phyloP scores from a whole-genome alignment of 805 yeast genomes.

The Torulaspora microellipsoides region DNA sequence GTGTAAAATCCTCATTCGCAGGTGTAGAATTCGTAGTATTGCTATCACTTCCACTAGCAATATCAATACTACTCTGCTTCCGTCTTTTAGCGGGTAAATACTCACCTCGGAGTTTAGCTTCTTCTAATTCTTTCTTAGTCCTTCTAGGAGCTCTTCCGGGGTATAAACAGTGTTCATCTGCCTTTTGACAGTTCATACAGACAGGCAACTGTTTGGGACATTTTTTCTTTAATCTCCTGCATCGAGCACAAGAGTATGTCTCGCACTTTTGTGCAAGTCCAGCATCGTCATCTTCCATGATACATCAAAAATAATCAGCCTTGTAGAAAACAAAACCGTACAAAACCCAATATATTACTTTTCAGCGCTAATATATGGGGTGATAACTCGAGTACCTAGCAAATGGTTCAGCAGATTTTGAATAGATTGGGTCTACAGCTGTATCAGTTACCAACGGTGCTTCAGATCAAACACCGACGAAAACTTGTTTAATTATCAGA shows the following conservation, averaged over 20 bases:
- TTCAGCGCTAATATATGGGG: too few relatives aligned
- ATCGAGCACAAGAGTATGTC: slow-evolving; percentile 42
- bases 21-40: background rate
- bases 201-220: slow-evolving; percentile 43
- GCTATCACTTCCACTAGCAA: slow-evolving; percentile 4
- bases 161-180: slow-evolving; percentile 40
- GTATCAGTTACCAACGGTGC: too few relatives aligned
- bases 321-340: too few relatives aligned
- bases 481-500: too few relatives aligned
- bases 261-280: slow-evolving; percentile 9
- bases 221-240: slow-evolving; percentile 46
- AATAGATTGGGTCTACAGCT: too few relatives aligned
- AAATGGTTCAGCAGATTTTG: too few relatives aligned
- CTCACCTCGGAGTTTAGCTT: slow-evolving; percentile 26
- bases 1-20: background rate
- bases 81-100: slow-evolving; percentile 13
- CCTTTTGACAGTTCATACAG: slow-evolving; percentile 42
- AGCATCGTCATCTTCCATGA: slow-evolving; percentile 2
- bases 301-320: background rate
- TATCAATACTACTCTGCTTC: slow-evolving; percentile 3
- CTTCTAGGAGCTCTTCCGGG: slow-evolving; percentile 43
- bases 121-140: slow-evolving; percentile 31
- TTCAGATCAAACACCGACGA: too few relatives aligned
- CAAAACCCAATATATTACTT: background rate
- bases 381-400: too few relatives aligned